phyloP scores from a whole-genome alignment of 202 grass and related monocot species.

The Schoenoplectus triqueter region DNA sequence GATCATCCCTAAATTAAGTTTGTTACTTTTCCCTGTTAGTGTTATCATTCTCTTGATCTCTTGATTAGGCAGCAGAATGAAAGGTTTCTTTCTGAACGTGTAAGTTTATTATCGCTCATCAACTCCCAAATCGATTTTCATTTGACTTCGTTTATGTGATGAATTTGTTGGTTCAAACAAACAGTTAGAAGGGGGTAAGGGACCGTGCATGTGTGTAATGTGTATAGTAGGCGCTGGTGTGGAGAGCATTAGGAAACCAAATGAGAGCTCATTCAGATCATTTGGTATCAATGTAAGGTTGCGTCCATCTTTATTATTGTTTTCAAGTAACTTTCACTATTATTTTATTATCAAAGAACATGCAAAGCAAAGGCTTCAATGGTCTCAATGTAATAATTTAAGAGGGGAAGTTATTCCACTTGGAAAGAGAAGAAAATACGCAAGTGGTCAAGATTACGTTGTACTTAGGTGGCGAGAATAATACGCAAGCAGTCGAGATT shows the following conservation, averaged over 20 bases:
- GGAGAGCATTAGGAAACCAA: too few species aligned
- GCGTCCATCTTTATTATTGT: too few species aligned
- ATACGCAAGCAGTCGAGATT: too few species aligned
- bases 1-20: not conserved
- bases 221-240: too few species aligned
- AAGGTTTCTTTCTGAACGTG: not conserved
- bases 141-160: not conserved
- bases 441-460: not conserved
- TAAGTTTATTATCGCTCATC: not conserved
- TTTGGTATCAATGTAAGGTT: too few species aligned
- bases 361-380: not conserved
- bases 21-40: not conserved
- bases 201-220: too few species aligned
- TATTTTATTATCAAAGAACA: not conserved
- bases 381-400: not conserved
- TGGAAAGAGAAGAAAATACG: not conserved
- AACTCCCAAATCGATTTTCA: not conserved
- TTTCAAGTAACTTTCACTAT: not conserved
- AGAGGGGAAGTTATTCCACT: not conserved
- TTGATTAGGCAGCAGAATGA: not conserved
- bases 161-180: not conserved
- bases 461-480: not conserved
- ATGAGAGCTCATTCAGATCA: too few species aligned
- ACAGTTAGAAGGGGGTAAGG: too few species aligned
- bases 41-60: not conserved